Evolutionary conservation across 2,329 filamentous ascomycete species (phyloP), one percentile per base, ranked within the genome.

Genomic region (Dryadomyces quercivorus): DNA sequence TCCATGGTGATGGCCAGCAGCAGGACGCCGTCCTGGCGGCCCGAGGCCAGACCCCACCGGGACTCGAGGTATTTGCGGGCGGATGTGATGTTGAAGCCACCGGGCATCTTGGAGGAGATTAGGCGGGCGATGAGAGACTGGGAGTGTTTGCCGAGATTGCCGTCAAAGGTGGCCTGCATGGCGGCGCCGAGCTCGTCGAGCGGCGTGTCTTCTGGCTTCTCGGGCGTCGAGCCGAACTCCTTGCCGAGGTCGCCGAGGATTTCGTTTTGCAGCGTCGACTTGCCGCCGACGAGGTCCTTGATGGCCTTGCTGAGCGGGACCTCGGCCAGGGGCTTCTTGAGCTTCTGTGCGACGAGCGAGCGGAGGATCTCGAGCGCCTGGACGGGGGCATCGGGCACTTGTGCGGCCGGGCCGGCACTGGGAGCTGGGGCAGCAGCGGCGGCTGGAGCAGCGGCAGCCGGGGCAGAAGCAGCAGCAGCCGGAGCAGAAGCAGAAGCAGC

Each of bases 161-260:
- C 93, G 72, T 96, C 93, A 74, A 98, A 98, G n/a, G 92, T 97
- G 49, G 88, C 85, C 73, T 98, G 93, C 86, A 98, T 95, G 9
- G 93, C 78, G 54, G 88, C 89, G 75, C 91, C 88, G 57, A 98
- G 80, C 72, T 98, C 93, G 69, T 98, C 93, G 48, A 98, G 78
- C 59, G 93, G 93, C 47, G 87, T 94, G 70, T 98, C 93, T 80
- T 98, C 93, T 52, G 93, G 92, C 75, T 97, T 97, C 69, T 98
- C 93, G 55, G 93, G 93, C 16, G 93, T 96, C 13, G 91, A 95
- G 57, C 93, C 93, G 64, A 98, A 98, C 72, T 98, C 93, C 70
- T 97, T 98, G 68, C 92, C 92, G 60, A 98, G 75, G 67, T 98
- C 93, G 73, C 93, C 93, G 34, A 98, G 82, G 61, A 98, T 97